phyloP scores from a whole-genome alignment of 2,329 filamentous ascomycete genomes.

The Botrytis medusae region DNA sequence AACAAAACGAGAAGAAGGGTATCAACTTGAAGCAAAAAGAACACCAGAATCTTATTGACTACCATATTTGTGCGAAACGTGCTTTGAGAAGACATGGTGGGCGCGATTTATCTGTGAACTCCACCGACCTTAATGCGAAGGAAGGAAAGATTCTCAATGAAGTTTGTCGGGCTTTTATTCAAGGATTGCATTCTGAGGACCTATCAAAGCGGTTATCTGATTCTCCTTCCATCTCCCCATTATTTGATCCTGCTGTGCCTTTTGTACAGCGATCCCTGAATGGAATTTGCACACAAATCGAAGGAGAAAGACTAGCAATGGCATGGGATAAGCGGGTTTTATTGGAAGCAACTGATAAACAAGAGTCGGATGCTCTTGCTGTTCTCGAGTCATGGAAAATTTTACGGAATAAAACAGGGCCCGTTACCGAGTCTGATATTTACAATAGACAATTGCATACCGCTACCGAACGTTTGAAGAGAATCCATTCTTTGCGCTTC shows the following conservation, averaged over 20 bases:
- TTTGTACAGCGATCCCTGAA: constrained; percentile 48
- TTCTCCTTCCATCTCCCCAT: constrained; percentile 49
- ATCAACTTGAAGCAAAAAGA: constrained; percentile 35
- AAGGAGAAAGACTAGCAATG: constrained; percentile 56
- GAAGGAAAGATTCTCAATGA: constrained; percentile 53
- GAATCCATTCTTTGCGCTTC: constrained; percentile 54
- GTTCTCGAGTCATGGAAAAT: constrained; percentile 49
- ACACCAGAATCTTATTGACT: constrained; percentile 36
- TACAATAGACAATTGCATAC: constrained; percentile 56
- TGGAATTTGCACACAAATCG: constrained; percentile 54
- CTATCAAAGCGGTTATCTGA: constrained; percentile 48
- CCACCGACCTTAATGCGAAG: constrained; percentile 30
- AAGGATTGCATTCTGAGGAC: constrained; percentile 50
- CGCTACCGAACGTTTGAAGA: constrained; percentile 50
- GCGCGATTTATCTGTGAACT: constrained; percentile 33
- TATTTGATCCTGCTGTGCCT: constrained; percentile 37
- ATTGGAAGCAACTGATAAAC: constrained; percentile 41
- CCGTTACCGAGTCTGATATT: constrained; percentile 46
- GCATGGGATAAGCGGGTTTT: constrained; percentile 45
- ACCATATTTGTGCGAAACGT: constrained; percentile 37
- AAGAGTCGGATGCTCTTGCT: constrained; percentile 43
- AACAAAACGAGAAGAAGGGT: neutral
- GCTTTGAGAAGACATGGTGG: constrained; percentile 36
- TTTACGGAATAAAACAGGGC: constrained; percentile 40
- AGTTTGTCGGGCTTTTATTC: constrained; percentile 54